Evolutionary conservation across 768 basidiomycete species (phyloP), one percentile per base, ranked within the genome.

Genomic region (Psilocybe subaeruginosa): DNA sequence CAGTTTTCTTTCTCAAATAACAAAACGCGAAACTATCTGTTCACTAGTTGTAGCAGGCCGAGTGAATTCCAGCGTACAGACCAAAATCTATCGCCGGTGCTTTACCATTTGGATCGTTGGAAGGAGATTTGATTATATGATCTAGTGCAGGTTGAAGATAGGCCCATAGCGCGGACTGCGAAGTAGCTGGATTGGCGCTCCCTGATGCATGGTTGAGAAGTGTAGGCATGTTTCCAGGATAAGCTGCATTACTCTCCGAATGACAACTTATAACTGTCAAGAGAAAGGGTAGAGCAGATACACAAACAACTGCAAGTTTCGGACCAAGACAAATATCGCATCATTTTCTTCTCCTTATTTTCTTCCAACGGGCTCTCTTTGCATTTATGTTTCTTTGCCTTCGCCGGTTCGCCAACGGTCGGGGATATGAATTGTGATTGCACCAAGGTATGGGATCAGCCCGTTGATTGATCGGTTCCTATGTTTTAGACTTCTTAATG

Each of bases 41-140:
- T 77, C 79, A 87, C 83, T 91, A 92, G 77, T 91, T 90, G 79
- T 92, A 92, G 58, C 86, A 86, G n/a, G 90, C 88, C 17, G 90
- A 90, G 73, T 92, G 89, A 43, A 92, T 87, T 60, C 89, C 89
- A 70, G 89, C 85, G 69, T 91, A 90, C 65, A 90, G 89, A 29
- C 76, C 81, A 58, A 89, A 81, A 64, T 91, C 90, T 66, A 92
- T 85, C 11, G 87, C 77, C 37, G 91, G 90, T 5, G 88, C 85
- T 70, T 88, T 90, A 54, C 77, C 76, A 64, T 77, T 73, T 54
- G 77, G 65, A 64, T 81, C 78, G 69, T 88, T 86, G 31, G 84
- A 82, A 30, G 89, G 82, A n/a, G 84, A 84, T 64, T 87, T 87
- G 60, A 92, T 77, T 70, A 92, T 91, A 71, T 92, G 89, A 69